phyloP scores from a whole-genome alignment of 345 rosid genomes.

The Turritis glabra region DNA sequence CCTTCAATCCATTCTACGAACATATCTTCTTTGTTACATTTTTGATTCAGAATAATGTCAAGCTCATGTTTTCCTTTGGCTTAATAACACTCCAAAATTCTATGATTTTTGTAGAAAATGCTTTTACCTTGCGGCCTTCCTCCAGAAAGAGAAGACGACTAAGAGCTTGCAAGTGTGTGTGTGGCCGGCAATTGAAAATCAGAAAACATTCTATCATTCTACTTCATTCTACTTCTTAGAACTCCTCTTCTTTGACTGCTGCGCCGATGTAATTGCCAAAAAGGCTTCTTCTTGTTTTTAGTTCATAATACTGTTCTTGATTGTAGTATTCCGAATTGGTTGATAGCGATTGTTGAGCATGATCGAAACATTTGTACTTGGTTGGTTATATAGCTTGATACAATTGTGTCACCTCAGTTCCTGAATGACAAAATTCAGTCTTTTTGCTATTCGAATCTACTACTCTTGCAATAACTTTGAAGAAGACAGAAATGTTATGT shows the following conservation, averaged over 20 bases:
- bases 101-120: conserved; percentile 72
- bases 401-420: not conserved
- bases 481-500: too few relatives aligned
- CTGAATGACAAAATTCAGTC: not conserved
- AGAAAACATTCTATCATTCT: not conserved
- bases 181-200: not conserved
- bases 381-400: not conserved
- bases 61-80: not conserved
- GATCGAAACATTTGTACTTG: not conserved
- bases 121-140: conserved; percentile 95
- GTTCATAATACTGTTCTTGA: not conserved
- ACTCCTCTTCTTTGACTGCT: not conserved
- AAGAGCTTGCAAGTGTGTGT: conserved; percentile 12
- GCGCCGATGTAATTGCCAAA: not conserved
- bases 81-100: not conserved
- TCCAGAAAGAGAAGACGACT: conserved; percentile 94
- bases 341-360: not conserved
- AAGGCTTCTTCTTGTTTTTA: not conserved
- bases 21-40: too few relatives aligned
- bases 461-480: not conserved
- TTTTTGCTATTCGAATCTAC: not conserved
- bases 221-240: conserved; percentile 12
- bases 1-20: not conserved
- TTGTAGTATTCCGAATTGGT: not conserved
- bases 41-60: not conserved